phyloP scores from a whole-genome alignment of 495 filamentous ascomycete species.

The Lichina pygmaea region DNA sequence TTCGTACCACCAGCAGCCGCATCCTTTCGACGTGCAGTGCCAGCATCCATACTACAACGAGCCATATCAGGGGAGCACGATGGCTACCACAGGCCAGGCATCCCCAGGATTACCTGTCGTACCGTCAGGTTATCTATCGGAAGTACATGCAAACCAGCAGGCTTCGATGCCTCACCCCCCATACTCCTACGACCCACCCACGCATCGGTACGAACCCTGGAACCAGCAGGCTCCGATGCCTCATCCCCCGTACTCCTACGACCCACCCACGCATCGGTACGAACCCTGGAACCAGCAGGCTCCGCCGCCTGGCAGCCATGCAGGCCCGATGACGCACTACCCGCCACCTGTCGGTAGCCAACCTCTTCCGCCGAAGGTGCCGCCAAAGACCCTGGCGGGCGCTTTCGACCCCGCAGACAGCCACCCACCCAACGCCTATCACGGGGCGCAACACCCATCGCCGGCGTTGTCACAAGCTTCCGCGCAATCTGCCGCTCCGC shows the following conservation, averaged over 20 bases:
- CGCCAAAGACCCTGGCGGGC: neutral
- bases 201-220: slow-evolving; percentile 10
- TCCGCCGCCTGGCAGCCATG: neutral
- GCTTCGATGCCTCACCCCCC: slow-evolving; percentile 6
- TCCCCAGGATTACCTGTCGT: slow-evolving; percentile 19
- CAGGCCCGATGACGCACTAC: neutral
- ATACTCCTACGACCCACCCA: slow-evolving; percentile 9
- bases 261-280: neutral
- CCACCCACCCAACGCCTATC: neutral
- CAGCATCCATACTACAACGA: slow-evolving; percentile 1
- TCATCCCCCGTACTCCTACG: neutral
- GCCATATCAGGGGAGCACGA: neutral
- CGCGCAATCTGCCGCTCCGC: too few species aligned
- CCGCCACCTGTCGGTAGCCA: neutral
- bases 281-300: neutral
- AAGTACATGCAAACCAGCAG: slow-evolving; percentile 8
- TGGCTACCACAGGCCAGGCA: slow-evolving; percentile 5
- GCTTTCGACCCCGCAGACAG: neutral
- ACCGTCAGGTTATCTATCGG: slow-evolving; percentile 13
- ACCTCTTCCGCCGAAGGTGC: neutral
- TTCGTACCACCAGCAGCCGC: neutral
- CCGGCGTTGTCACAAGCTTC: too few species aligned
- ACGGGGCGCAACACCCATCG: too few species aligned
- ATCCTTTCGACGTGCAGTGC: neutral
- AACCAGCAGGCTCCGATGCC: neutral